Evolutionary conservation across 2,329 filamentous ascomycete species (phyloP), one percentile per base, ranked within the genome.

Genomic region (Colletotrichum tofieldiae): DNA sequence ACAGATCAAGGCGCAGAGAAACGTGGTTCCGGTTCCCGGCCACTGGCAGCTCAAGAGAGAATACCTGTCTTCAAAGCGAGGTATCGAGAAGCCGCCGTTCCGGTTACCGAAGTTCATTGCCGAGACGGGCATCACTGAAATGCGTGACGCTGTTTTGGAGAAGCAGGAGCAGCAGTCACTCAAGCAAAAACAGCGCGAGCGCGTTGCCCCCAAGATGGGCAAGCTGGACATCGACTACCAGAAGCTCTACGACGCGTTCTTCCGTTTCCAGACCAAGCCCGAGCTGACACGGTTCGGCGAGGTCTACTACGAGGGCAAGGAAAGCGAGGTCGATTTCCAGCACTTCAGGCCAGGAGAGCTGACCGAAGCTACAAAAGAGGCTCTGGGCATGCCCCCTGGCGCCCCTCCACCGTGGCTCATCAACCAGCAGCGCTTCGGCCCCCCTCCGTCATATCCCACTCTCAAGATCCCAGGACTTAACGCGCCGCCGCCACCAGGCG

Each of bases 241-340:
- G 80, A 98, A 96, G 82, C 91, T 98, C 66, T 98, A 98, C 84
- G 96, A 98, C 80, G 96, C 96, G 5, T 99, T 99, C 86, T 99
- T 99, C 87, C 91, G 95, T 72, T 97, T 98, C 80, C 96, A 99
- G 84, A 97, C 94, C 51, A 99, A 99, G 83, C 96, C 96, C 0
- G 92, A 95, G 77, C 85, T 99, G 74, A 98, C 96, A 41, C 90
- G 95, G 54, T 99, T 98, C 77, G 96, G 96, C 51, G 96, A 99
- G 82, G 95, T 99, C n/a, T 99, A 99, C 83, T 98, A 98, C 81
- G 96, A 99, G 83, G 96, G 96, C 80, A 99, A 99, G 82, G 96
- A 99, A 81, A 96, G 94, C 79, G 96, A 99, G 83, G 98, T 96
- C 0, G 97, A 98, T 80, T 89, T 97, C 75, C 92, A 94, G 77